Conservation (phyloP, 73 alveolate genomes). For the Breviolum minutum region DNA sequence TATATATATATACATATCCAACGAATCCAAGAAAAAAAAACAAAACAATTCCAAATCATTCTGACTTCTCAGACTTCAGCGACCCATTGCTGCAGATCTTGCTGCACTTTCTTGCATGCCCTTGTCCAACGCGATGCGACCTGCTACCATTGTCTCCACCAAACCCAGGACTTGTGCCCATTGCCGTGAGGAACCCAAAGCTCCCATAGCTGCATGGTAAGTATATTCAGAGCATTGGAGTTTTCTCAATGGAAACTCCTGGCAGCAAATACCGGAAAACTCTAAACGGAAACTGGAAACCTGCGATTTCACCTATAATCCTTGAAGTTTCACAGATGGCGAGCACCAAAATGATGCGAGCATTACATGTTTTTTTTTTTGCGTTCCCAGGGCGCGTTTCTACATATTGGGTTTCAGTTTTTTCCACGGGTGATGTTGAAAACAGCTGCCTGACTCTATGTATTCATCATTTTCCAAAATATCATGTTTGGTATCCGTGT, state of each 20-base stretch:
- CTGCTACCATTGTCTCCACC: neutral
- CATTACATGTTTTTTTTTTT: too few relatives aligned
- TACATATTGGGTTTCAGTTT: too few relatives aligned
- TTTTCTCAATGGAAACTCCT: slow-evolving; percentile 11
- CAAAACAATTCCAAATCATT: neutral
- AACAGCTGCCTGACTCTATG: too few relatives aligned
- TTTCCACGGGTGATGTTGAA: too few relatives aligned
- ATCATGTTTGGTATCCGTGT: too few relatives aligned
- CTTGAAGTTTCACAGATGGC: too few relatives aligned
- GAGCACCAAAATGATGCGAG: too few relatives aligned
- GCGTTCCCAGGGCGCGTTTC: too few relatives aligned
- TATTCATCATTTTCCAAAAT: too few relatives aligned
- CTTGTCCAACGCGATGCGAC: neutral
- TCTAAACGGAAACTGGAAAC: too few relatives aligned
- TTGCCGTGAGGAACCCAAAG: slow-evolving; percentile 5
- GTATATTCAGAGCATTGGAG: slow-evolving; percentile 4
- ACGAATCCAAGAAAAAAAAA: neutral
- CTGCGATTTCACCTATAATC: too few relatives aligned
- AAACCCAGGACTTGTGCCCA: slow-evolving; percentile 37
- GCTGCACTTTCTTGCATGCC: slow-evolving; percentile 18
- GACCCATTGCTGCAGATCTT: neutral
- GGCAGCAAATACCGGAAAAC: neutral
- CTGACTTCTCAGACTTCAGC: neutral
- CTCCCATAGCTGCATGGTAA: neutral
- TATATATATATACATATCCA: too few relatives aligned